Conservation (phyloP, 352 stramenopile genomes). For the Pythium scleroteichum region DNA sequence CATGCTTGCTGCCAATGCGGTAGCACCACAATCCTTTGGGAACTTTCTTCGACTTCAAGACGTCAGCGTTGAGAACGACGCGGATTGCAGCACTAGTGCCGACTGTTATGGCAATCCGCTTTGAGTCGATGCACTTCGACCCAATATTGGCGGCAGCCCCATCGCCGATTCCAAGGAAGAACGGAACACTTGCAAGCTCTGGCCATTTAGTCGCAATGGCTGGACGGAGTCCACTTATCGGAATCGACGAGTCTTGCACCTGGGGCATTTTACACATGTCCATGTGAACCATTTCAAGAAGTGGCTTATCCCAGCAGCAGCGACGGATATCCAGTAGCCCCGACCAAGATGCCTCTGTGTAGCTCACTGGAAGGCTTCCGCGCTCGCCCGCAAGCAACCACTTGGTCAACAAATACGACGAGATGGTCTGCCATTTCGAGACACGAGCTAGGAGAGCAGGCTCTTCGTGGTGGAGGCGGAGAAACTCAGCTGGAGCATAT, state of each 20-base stretch:
- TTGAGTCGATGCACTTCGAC: constrained; percentile 88
- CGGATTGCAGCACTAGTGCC: constrained; percentile 93
- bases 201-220: constrained; percentile 75
- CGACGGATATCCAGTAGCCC: constrained; percentile 91
- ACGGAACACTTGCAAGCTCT: constrained; percentile 59
- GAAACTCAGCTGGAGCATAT: constrained; percentile 90
- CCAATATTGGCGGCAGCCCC: constrained; percentile 94
- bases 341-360: constrained; percentile 94
- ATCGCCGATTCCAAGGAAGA: constrained; percentile 92
- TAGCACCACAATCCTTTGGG: constrained; percentile 95
- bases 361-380: constrained; percentile 82
- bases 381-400: constrained; percentile 53
- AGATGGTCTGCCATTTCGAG: constrained; percentile 89
- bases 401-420: constrained; percentile 83
- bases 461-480: constrained; percentile 75
- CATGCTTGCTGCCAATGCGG: constrained; percentile 76
- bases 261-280: constrained; percentile 67
- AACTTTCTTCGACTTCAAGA: constrained; percentile 63
- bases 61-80: constrained; percentile 68
- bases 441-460: constrained; percentile 46
- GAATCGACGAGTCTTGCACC: constrained; percentile 67
- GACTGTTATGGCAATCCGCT: constrained; percentile 92
- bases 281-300: constrained; percentile 79
- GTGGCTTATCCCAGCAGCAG: constrained; percentile 79
- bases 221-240: constrained; percentile 53